phyloP scores from a whole-genome alignment of 2,329 filamentous ascomycete genomes.

The Ophiocordyceps camponoti-leonardi region DNA sequence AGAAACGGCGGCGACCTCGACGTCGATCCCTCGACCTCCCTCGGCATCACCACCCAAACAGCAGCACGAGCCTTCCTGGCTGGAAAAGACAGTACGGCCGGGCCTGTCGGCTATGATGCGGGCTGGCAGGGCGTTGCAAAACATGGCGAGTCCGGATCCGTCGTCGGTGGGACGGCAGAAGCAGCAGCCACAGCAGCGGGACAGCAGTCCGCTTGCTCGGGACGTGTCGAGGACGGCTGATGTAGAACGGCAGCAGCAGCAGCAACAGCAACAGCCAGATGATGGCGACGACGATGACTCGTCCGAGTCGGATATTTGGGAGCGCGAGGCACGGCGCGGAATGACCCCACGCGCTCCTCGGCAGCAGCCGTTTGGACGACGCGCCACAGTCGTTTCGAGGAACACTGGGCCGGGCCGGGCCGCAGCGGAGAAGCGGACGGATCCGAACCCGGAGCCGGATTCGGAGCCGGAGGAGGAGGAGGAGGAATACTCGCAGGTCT shows the following conservation, averaged over 20 bases:
- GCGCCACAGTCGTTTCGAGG: constrained; percentile 5
- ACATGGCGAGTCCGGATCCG: constrained; percentile 35
- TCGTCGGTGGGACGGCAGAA: constrained; percentile 36
- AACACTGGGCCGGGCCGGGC: constrained; percentile 10
- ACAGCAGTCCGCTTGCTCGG: constrained; percentile 14
- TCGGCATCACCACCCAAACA: background rate
- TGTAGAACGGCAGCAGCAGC: constrained; percentile 1
- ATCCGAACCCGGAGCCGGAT: background rate
- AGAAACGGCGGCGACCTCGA: background rate
- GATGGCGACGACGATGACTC: constrained; percentile 12
- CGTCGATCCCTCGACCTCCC: no score
- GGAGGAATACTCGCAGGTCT: constrained; percentile 29
- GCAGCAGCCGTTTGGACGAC: constrained; percentile 13
- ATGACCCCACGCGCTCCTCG: constrained; percentile 15
- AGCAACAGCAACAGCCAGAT: no score
- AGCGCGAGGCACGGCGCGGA: constrained; percentile 34
- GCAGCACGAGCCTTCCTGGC: background rate
- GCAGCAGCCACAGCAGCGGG: constrained; percentile 22
- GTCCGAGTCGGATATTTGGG: constrained; percentile 34
- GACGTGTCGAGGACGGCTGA: constrained; percentile 8
- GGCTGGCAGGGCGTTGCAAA: constrained; percentile 37
- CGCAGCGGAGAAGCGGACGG: constrained; percentile 9
- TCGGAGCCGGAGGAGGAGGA: constrained; percentile 6
- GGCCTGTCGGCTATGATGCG: constrained; percentile 40
- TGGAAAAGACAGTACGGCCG: constrained; percentile 19